Conservation (phyloP, 2,329 filamentous ascomycete species). For the Aspergillus candidus region DNA sequence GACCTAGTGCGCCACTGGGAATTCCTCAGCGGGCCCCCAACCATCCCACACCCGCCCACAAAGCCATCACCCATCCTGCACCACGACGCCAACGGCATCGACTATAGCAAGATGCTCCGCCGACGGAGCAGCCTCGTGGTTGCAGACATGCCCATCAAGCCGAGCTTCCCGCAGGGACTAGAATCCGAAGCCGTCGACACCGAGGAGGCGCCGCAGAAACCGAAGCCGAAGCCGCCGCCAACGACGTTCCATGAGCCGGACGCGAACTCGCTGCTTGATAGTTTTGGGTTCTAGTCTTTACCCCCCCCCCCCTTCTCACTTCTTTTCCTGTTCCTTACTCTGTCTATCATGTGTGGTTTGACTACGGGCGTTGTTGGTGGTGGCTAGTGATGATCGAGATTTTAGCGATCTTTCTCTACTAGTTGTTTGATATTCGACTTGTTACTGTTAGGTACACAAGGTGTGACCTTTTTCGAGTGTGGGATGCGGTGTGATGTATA, state of each 20-base stretch:
- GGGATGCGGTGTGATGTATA: no score
- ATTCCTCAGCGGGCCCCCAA: conserved; percentile 28
- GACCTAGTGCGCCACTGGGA: conserved; percentile 61
- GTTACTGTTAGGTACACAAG: no score
- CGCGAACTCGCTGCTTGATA: conserved; percentile 78
- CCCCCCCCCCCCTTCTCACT: conserved; percentile 3
- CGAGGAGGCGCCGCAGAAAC: conserved; percentile 36
- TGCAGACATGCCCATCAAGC: conserved; percentile 52
- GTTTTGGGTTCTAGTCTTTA: conserved; percentile 69
- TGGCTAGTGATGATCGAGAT: no score
- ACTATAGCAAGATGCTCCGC: conserved; percentile 62
- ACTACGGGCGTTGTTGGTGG: no score
- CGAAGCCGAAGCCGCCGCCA: conserved; percentile 54
- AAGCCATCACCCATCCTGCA: conserved; percentile 20
- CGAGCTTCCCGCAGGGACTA: conserved; percentile 42
- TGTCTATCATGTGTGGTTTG: neutral
- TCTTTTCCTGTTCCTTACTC: conserved; percentile 6
- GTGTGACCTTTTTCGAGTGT: no score
- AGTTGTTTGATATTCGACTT: no score
- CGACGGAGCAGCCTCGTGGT: conserved; percentile 73
- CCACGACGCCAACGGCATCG: conserved; percentile 35
- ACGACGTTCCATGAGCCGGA: conserved; percentile 92
- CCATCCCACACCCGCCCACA: conserved; percentile 32
- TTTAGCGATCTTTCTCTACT: no score
- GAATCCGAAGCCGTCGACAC: conserved; percentile 27